A percentile compares a stretch with the other conserved stretches of the same genome.
These are phyloP conservation scores for Dissoconium aciculare DNA, from an alignment of 2,329 filamentous ascomycete species.

Conservation along the genomic window DNA sequence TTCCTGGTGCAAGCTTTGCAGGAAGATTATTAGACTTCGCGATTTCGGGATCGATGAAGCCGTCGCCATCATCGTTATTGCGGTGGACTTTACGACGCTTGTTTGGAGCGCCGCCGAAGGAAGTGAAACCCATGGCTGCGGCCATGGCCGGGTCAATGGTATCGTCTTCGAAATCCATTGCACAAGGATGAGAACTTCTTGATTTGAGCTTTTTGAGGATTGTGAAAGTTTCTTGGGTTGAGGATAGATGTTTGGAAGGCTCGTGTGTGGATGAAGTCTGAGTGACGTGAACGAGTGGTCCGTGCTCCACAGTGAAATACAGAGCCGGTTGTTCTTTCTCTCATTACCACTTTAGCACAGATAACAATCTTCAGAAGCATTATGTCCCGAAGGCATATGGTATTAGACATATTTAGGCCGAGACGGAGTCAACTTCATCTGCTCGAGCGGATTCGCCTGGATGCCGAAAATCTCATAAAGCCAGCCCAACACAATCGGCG, in stretches of 20 bases:
- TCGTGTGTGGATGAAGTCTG: too few species aligned
- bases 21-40: constrained; percentile 13
- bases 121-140: constrained; percentile 56
- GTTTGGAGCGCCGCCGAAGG: constrained; percentile 46
- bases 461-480: constrained; percentile 35
- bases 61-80: constrained; percentile 29
- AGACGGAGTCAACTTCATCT: constrained; percentile 34
- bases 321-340: too few species aligned
- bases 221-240: too few species aligned
- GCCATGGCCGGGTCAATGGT: constrained; percentile 44
- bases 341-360: too few species aligned
- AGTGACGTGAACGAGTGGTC: too few species aligned
- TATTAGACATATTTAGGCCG: constrained; percentile 28
- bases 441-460: constrained; percentile 27
- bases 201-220: too few species aligned
- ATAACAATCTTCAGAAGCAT: too few species aligned
- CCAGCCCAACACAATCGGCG: constrained; percentile 35
- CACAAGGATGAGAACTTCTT: too few species aligned
- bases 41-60: constrained; percentile 29
- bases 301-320: too few species aligned
- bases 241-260: too few species aligned
- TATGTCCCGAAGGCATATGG: too few species aligned
- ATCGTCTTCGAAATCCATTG: too few species aligned
- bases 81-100: constrained; percentile 59
- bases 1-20: constrained; percentile 5